Evolutionary conservation across 768 basidiomycete genomes (phyloP).

Genomic region (Rossbeevera mucosa): DNA sequence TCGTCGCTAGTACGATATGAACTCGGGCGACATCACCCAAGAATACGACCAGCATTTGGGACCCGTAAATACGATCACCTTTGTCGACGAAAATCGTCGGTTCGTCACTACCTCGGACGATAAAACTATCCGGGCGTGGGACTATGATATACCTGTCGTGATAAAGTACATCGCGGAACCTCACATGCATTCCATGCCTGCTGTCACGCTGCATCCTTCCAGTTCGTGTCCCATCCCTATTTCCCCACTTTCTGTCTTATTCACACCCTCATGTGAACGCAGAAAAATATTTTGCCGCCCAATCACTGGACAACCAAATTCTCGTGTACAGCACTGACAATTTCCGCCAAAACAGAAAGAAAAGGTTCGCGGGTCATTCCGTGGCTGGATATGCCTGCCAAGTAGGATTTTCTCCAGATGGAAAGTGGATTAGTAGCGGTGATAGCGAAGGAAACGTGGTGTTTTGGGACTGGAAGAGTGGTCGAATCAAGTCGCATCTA

Average conservation of each 20-base stretch:
- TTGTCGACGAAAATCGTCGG: conserved; percentile 95
- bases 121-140: conserved; percentile 99
- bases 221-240: conserved; percentile 51
- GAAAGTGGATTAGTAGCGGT: conserved; percentile 96
- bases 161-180: conserved; percentile 99
- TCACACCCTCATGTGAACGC: conserved; percentile 4
- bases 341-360: conserved; percentile 98
- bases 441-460: conserved; percentile 93
- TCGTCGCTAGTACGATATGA: conserved; percentile 79
- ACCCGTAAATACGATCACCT: conserved; percentile 97
- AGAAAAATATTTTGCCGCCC: conserved; percentile 97
- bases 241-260: conserved; percentile 16
- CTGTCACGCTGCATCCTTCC: conserved; percentile 91
- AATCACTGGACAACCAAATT: conserved; percentile 98
- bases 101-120: conserved; percentile 99
- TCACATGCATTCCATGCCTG: conserved; percentile 99
- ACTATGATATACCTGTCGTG: conserved; percentile 98
- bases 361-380: conserved; percentile 95
- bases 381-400: conserved; percentile 97
- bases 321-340: conserved; percentile 96
- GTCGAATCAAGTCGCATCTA: conserved; percentile 86
- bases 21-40: conserved; percentile 91
- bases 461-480: conserved; percentile 99
- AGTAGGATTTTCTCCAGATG: conserved; percentile 96
- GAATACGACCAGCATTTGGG: conserved; percentile 99